Conservation (phyloP, 495 filamentous ascomycete species). For the Lophiostoma macrostomum region DNA sequence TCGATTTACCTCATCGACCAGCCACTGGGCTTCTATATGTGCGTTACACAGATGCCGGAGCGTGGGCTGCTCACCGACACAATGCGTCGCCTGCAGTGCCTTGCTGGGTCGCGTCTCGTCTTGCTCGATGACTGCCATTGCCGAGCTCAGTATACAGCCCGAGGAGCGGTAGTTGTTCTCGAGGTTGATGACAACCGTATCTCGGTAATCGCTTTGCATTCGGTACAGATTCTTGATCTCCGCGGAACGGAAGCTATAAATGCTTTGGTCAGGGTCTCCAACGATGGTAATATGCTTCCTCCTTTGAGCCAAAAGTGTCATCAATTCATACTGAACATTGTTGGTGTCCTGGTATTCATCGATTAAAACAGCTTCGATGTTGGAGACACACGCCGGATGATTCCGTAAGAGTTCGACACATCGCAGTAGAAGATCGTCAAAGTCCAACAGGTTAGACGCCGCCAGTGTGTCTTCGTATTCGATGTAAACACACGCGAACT, state of each 20-base stretch:
- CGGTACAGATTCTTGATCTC: slow-evolving; percentile 86
- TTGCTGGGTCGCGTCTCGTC: slow-evolving; percentile 78
- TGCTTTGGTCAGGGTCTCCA: slow-evolving; percentile 96
- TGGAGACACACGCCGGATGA: slow-evolving; percentile 81
- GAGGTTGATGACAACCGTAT: slow-evolving; percentile 78
- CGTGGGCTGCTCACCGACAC: slow-evolving; percentile 75
- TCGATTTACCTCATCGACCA: slow-evolving; percentile 80
- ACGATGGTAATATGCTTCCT: slow-evolving; percentile 83
- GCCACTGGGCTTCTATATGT: slow-evolving; percentile 77
- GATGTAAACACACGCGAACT: slow-evolving; percentile 69
- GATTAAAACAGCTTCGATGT: slow-evolving; percentile 87
- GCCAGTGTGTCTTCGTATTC: slow-evolving; percentile 76
- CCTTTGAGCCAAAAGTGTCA: slow-evolving; percentile 78
- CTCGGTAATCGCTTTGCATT: slow-evolving; percentile 71
- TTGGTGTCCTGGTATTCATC: slow-evolving; percentile 99
- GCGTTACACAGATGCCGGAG: slow-evolving; percentile 74
- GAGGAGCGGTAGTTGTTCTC: slow-evolving; percentile 96
- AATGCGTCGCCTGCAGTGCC: slow-evolving; percentile 74
- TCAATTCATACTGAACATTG: slow-evolving; percentile 88
- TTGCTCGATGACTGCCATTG: slow-evolving; percentile 87
- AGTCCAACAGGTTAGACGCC: slow-evolving; percentile 83
- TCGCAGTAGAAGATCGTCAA: slow-evolving; percentile 85
- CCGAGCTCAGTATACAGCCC: slow-evolving; percentile 77
- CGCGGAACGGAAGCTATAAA: slow-evolving; percentile 96
- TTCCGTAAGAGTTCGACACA: slow-evolving; percentile 76